Evolutionary conservation across 306 rosid species (phyloP), one percentile per base, ranked within the genome.

Genomic region (Ammopiptanthus mongolicus): DNA sequence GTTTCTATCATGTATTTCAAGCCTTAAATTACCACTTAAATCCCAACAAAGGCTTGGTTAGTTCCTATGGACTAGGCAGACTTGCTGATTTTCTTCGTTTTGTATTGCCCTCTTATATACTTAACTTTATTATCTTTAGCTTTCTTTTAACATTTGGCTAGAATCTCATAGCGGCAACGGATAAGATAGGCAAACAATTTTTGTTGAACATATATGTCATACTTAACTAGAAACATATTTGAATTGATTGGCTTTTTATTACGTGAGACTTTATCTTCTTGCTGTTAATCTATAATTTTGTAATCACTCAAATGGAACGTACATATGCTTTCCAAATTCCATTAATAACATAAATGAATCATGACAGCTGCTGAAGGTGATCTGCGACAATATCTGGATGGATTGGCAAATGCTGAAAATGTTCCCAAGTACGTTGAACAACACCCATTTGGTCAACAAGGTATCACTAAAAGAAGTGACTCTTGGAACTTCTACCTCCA

Each of bases 361-460:
- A 57, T 84, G 23, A 50, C 83, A 92, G 97, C 70, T 75, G 70
- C 76, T 41, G 86, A 83, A 58, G 97, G 96, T 0, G 87, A 86
- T 61, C 80, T 90, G 36, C 81, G 92, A 63, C 85, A 51, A 70
- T 92, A 88, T 76, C 74, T 92, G 9, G 87, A 86, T 17, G 80
- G 83, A 37, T 68, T 92, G 73, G 85, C 87, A 29, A 77, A 65
- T 14, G 91, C 85, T 73, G 88, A 80, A 75, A 84, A 83, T 53
- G 50, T 87, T 29, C 71, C 29, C 34, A 81, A 70, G 41, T 92
- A 85, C 13, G 60, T 92, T n/a, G 80, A 76, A 81, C 75, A 69
- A 56, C 79, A 83, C 71, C 90, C 90, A 2, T 87, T 88, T 80
- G 97, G 96, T 55, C 91, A 90, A 78, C 58, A 77, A 22, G 73